Evolutionary conservation across 2,329 filamentous ascomycete species (phyloP), one percentile per base, ranked within the genome.

Genomic region (Lithohypha guttulata): DNA sequence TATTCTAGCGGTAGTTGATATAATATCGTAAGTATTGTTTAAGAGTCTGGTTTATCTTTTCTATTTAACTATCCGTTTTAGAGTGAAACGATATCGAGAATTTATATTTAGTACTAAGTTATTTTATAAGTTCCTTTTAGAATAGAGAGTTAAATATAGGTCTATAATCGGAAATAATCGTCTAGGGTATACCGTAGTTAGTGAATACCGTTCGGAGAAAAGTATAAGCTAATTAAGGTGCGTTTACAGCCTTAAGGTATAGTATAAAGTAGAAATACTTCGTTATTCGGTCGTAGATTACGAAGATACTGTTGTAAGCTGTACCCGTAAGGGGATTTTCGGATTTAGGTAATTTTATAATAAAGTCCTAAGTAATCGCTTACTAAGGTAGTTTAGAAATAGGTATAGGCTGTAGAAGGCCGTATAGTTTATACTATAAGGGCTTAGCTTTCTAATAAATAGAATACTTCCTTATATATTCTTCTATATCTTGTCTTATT

Each of bases 21-120:
- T 49, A 49, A 11, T 28, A 30, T 18, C 26, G 11, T 38, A 47
- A 35, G 23, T 45, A 47, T 30, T 42, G 26, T 40, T 48, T 15
- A 15, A 47, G n/a, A 9, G 23, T 43, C 30, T 45, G 42, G 17
- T 48, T 50, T 33, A 31, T 47, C 25, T 23, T 32, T 47, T 45
- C 21, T 32, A 27, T 49, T 34, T 42, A 40, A 11, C 31, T 29
- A 37, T 43, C 14, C 10, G 19, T 41, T 20, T 48, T 37, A 34
- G 28, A 20, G 22, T 48, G 33, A 20, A 36, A 47, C 10, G 15
- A 14, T 32, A 18, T 28, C 6, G 22, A 37, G 27, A 46, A 22
- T 23, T 44, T 44, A 23, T 43, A 42, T n/a, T 41, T 22, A 18
- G 18, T 43, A n/a, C 7, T 19, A 25, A 30, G 17, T 21, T 10